Conservation (phyloP, 495 filamentous ascomycete species). For the Acidomyces sp. region DNA sequence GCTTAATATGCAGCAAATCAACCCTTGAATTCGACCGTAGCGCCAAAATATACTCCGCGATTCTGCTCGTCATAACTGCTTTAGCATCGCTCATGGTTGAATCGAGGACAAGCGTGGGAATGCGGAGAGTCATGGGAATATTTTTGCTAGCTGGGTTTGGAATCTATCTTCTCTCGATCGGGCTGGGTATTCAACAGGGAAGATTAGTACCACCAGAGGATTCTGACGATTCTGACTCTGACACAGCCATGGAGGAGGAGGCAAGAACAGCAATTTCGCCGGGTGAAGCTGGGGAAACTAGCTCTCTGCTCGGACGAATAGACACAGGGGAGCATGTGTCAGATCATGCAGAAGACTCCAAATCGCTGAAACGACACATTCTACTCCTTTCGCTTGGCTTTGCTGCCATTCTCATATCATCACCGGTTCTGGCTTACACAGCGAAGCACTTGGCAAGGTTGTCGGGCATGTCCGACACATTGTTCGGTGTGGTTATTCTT, state of each 20-base stretch:
- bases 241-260: too few species aligned
- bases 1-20: slow-evolving; percentile 31
- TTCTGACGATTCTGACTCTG: slow-evolving; percentile 25
- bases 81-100: slow-evolving; percentile 27
- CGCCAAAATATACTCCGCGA: slow-evolving; percentile 35
- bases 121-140: slow-evolving; percentile 27
- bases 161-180: slow-evolving; percentile 37
- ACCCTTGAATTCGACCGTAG: slow-evolving; percentile 31
- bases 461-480: slow-evolving; percentile 32
- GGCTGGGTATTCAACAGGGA: slow-evolving; percentile 36
- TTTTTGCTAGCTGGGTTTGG: slow-evolving; percentile 34
- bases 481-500: slow-evolving; percentile 42
- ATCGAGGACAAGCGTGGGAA: slow-evolving; percentile 15
- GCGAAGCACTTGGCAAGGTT: slow-evolving; percentile 37
- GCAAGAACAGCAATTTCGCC: too few species aligned
- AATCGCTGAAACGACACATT: too few species aligned
- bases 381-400: slow-evolving; percentile 36
- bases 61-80: slow-evolving; percentile 32
- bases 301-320: too few species aligned
- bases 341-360: too few species aligned
- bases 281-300: too few species aligned
- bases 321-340: too few species aligned
- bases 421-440: slow-evolving; percentile 26
- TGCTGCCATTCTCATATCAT: slow-evolving; percentile 35
- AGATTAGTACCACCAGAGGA: slow-evolving; percentile 29